Base-by-base conservation (phyloP, 208 protist species). In the Crithidia mellificae region DNA sequence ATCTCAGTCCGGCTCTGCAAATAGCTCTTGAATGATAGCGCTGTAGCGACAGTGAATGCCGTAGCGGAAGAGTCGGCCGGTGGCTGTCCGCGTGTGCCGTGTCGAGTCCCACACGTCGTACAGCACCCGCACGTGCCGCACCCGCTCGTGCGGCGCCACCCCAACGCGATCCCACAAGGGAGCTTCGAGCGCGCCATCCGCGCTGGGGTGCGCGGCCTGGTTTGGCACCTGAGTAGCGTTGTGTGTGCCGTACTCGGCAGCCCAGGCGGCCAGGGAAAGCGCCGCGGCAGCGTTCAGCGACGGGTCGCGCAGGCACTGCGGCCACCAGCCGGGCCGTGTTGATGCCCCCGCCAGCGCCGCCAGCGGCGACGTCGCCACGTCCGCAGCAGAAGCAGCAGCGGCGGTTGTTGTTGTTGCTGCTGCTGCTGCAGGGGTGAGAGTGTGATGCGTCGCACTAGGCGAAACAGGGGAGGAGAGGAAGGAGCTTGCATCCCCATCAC, bases 41-140 rank as follows among this genome's bases (percentile, higher is more conserved):
- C 55, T 65, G 59, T 94, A 94, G 2, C 67, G 47, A 6, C 57
- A 41, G 15, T 80, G 70, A 15, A 96, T 71, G 12, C 25, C 72
- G 20, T 57, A 39, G 30, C 91, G 83, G 11, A 80, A 39, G 2
- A 96, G 70, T 44, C 85, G 83, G 6, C 77, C 77, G 9, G 91
- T 85, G 6, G 78, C 63, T 12, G 85, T 96, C 15, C 87, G 73
- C 2, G 88, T 50, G n/a, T 69, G 69, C 64, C 90, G 89, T 14
- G 78, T 65, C 2, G 53, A 39, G 7, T 81, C 88, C 88, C 91
- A 96, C 29, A 85, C 82, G 3, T 92, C 87, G 49, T 63, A 58
- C 29, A 90, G 43, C 25, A 94, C 57, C n/a, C 77, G 78, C 20
- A 94, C 86, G 6, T 71, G 77, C 6, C 80, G 80, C 32, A 88